phyloP scores from a whole-genome alignment of 306 rosid genomes.

The Trichosanthes cucumerina region DNA sequence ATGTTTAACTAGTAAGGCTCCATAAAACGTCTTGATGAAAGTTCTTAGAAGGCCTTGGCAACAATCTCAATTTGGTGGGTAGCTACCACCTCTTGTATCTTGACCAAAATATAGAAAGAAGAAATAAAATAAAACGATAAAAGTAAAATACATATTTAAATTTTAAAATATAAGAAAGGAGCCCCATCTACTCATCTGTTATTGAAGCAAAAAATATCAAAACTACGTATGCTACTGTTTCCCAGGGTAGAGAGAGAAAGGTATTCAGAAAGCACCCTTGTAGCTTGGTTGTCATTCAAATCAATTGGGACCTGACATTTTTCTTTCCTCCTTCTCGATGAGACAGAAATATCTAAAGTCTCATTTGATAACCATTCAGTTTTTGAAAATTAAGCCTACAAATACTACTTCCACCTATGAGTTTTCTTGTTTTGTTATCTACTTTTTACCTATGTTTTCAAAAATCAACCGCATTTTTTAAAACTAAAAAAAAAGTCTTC shows the following conservation, averaged over 20 bases:
- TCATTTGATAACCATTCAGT: too few relatives aligned
- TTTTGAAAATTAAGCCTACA: too few relatives aligned
- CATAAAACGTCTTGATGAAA: neutral
- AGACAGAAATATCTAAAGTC: neutral
- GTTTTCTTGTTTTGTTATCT: too few relatives aligned
- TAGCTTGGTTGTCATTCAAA: neutral
- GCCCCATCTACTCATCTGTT: neutral
- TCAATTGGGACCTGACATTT: neutral
- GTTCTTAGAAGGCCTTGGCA: neutral
- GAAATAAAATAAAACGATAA: neutral
- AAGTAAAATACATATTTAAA: neutral
- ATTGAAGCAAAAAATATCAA: neutral
- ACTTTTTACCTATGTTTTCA: too few relatives aligned
- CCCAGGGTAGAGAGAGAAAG: neutral
- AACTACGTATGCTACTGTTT: neutral
- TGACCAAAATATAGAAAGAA: neutral
- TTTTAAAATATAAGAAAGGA: neutral
- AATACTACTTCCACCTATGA: too few relatives aligned
- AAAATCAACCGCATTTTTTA: too few relatives aligned
- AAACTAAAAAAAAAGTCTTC: too few relatives aligned
- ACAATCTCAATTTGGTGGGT: neutral
- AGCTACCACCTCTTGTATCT: neutral
- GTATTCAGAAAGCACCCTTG: neutral
- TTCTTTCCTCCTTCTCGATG: neutral
- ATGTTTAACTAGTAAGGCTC: neutral